Conservation (phyloP, 2,329 filamentous ascomycete genomes). For the Aspergillus ruber region DNA sequence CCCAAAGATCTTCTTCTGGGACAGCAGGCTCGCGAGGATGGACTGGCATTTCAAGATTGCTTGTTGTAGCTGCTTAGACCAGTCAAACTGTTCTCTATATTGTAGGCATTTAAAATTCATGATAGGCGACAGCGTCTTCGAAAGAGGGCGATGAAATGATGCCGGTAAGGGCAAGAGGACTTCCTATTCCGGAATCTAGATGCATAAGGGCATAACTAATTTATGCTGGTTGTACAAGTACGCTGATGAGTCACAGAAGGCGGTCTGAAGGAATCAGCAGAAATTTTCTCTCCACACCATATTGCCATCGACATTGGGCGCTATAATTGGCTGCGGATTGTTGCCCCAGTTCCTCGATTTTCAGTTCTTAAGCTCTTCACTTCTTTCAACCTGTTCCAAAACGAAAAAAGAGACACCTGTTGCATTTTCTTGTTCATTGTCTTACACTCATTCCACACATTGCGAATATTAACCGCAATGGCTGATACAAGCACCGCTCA, state of each 20-base stretch:
- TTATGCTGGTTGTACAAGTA: neutral
- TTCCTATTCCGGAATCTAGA: too few species aligned
- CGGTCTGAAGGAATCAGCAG: neutral
- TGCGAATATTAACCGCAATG: constrained; percentile 13
- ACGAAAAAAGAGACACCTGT: neutral
- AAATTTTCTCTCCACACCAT: neutral
- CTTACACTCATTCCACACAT: neutral
- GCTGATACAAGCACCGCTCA: constrained; percentile 14
- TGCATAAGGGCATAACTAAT: too few species aligned
- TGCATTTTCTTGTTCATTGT: neutral
- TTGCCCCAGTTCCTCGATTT: neutral
- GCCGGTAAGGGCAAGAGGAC: too few species aligned
- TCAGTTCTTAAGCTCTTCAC: neutral
- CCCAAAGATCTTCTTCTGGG: too few species aligned
- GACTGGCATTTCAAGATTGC: too few species aligned
- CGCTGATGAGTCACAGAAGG: neutral
- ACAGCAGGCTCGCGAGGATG: too few species aligned
- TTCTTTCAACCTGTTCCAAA: neutral
- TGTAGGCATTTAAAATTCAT: too few species aligned
- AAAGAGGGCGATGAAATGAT: too few species aligned
- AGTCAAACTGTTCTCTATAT: too few species aligned
- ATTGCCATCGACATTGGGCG: neutral
- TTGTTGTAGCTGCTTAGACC: too few species aligned
- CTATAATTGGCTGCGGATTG: neutral
- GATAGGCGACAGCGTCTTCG: too few species aligned